These are phyloP conservation scores for Quercus tomentella DNA, from an alignment of 331 rosid species.

Conservation along the genomic window DNA sequence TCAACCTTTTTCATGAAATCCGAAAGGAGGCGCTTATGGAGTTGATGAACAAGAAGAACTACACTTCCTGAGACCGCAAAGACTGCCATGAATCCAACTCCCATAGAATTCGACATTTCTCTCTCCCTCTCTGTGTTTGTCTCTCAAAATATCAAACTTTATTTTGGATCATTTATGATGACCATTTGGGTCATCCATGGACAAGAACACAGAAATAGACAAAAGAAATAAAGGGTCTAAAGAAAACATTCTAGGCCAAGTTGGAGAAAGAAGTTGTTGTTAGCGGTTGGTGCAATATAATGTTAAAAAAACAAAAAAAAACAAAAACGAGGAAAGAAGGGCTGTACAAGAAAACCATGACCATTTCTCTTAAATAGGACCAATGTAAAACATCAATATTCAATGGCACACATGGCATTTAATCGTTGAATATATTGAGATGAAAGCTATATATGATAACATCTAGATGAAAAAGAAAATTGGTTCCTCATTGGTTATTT, in stretches of 20 bases:
- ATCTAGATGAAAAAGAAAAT: too few relatives aligned
- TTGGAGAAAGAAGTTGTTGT: background rate
- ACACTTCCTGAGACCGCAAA: slow-evolving; percentile 79
- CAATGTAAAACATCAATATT: background rate
- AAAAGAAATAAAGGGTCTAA: background rate
- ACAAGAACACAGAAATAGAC: background rate
- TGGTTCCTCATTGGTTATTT: too few relatives aligned
- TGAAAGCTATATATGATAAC: background rate
- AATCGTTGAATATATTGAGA: background rate
- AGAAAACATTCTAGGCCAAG: background rate
- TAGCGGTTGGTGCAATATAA: slow-evolving; percentile 12
- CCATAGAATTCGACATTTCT: slow-evolving; percentile 48
- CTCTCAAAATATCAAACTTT: background rate
- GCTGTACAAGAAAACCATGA: background rate
- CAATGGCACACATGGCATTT: background rate
- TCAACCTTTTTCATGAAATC: slow-evolving; percentile 70
- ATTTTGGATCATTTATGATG: slow-evolving; percentile 12
- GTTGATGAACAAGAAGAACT: slow-evolving; percentile 59
- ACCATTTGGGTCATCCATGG: background rate
- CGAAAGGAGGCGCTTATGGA: slow-evolving; percentile 67
- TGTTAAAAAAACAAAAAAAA: background rate
- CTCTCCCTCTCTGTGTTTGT: background rate
- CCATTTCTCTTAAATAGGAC: background rate
- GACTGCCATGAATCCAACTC: slow-evolving; percentile 72
- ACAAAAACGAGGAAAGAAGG: background rate